phyloP scores from a whole-genome alignment of 106 monocot species.

The Gastrodia elata region DNA sequence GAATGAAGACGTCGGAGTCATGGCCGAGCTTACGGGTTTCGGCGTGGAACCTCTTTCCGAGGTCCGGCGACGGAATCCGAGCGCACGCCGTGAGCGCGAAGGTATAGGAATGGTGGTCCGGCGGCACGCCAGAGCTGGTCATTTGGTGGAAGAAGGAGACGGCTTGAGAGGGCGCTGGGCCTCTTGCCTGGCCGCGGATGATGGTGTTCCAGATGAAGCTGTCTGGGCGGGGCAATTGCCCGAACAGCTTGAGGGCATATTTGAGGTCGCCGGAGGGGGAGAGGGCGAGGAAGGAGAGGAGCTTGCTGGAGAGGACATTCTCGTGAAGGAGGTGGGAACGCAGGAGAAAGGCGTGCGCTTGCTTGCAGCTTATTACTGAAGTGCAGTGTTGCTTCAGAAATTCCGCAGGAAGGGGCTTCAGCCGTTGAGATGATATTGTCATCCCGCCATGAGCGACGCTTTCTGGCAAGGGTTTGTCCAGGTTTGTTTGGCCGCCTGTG shows the following conservation, averaged over 20 bases:
- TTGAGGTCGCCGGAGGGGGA: constrained; percentile 15
- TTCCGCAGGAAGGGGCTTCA: constrained; percentile 4
- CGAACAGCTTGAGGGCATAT: constrained; percentile 17
- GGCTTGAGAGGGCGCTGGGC: constrained; percentile 11
- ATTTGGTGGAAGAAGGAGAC: constrained; percentile 13
- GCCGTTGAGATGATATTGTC: constrained; percentile 5
- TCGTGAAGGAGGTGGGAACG: constrained; percentile 14
- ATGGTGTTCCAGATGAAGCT: constrained; percentile 23
- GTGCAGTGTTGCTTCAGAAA: constrained; percentile 17
- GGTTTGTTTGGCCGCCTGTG: no score
- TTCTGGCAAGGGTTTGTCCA: no score
- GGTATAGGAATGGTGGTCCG: constrained; percentile 22
- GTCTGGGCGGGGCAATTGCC: constrained; percentile 13
- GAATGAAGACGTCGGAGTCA: constrained; percentile 15
- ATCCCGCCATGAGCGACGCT: neutral
- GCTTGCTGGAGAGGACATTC: constrained; percentile 14
- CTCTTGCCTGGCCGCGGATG: constrained; percentile 15
- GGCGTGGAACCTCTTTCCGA: constrained; percentile 16
- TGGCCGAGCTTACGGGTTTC: constrained; percentile 11
- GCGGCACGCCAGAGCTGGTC: constrained; percentile 6
- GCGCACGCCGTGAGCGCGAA: constrained; percentile 28
- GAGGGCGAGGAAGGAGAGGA: constrained; percentile 25
- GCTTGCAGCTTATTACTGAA: constrained; percentile 24
- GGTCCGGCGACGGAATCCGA: neutral
- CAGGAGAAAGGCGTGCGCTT: constrained; percentile 29